phyloP scores from a whole-genome alignment of 2,329 filamentous ascomycete species.

The Aspergillus ibericus region DNA sequence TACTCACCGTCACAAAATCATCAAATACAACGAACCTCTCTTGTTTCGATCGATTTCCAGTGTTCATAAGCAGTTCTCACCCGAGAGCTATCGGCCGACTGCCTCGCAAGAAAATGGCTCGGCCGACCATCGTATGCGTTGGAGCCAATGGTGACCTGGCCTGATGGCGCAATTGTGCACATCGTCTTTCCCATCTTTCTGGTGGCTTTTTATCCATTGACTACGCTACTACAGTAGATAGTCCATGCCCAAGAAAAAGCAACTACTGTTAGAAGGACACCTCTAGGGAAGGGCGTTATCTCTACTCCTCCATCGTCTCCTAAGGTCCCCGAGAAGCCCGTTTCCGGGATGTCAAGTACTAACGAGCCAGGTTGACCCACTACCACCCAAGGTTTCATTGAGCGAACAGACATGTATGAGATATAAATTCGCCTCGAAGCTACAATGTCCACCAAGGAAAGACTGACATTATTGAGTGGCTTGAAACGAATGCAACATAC shows the following conservation, averaged over 20 bases:
- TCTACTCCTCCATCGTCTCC: neutral
- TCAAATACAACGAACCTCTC: neutral
- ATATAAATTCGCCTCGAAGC: too few relatives aligned
- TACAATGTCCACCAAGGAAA: too few relatives aligned
- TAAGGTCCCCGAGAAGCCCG: too few relatives aligned
- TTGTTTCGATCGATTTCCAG: neutral
- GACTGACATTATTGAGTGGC: too few relatives aligned
- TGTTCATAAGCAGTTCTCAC: neutral
- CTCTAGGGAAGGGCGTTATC: neutral
- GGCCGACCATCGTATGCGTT: constrained; percentile 23
- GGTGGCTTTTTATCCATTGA: neutral
- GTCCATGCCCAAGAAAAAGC: neutral
- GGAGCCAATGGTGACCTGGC: constrained; percentile 29
- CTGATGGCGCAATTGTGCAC: constrained; percentile 36
- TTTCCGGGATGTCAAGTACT: too few relatives aligned
- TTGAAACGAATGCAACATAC: too few relatives aligned
- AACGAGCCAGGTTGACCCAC: too few relatives aligned
- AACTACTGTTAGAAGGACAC: neutral
- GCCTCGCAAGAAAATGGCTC: constrained; percentile 14
- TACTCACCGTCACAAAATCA: neutral
- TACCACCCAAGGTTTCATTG: too few relatives aligned
- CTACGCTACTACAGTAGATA: neutral
- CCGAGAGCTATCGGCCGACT: constrained; percentile 27
- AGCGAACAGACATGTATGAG: too few relatives aligned
- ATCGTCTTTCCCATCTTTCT: constrained; percentile 8